Conservation (phyloP, 768 basidiomycete species). For the Boletales sp. region DNA sequence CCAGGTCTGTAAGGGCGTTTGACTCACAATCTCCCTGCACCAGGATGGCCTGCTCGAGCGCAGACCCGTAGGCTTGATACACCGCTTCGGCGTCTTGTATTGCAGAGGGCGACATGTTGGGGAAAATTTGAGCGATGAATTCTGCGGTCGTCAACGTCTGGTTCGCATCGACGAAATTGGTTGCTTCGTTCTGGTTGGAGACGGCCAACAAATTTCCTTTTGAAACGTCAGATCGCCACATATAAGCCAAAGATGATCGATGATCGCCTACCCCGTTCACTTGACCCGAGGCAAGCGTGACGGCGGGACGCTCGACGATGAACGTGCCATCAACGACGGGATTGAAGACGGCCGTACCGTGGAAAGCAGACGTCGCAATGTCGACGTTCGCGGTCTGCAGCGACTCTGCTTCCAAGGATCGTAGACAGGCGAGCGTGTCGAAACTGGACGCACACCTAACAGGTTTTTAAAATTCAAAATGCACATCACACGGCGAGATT, state of each 20-base stretch:
- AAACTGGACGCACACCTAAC: constrained; percentile 32
- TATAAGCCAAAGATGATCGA: too few relatives aligned
- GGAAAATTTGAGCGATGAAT: constrained; percentile 38
- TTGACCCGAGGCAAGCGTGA: constrained; percentile 34
- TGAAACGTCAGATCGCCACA: constrained; percentile 9
- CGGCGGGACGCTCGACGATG: constrained; percentile 40
- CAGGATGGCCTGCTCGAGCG: constrained; percentile 31
- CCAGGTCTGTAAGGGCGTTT: too few relatives aligned
- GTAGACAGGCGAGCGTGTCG: constrained; percentile 40
- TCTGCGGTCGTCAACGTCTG: constrained; percentile 17
- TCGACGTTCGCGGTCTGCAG: constrained; percentile 35
- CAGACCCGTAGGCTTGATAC: constrained; percentile 33
- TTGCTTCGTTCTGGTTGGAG: constrained; percentile 32
- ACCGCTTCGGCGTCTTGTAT: constrained; percentile 20
- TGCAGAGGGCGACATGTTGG: constrained; percentile 29
- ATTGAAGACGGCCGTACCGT: constrained; percentile 36
- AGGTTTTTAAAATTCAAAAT: too few relatives aligned
- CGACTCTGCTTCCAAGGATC: constrained; percentile 25
- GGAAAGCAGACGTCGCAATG: constrained; percentile 33
- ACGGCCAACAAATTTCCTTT: constrained; percentile 24
- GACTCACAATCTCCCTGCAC: constrained; percentile 41
- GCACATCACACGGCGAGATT: neutral
- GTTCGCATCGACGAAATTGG: constrained; percentile 20
- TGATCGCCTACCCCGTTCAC: constrained; percentile 42
- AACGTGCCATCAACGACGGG: constrained; percentile 49